Evolutionary conservation across 1,139 yeast species (phyloP).

Genomic region (Saccharomycopsis hybrid): DNA sequence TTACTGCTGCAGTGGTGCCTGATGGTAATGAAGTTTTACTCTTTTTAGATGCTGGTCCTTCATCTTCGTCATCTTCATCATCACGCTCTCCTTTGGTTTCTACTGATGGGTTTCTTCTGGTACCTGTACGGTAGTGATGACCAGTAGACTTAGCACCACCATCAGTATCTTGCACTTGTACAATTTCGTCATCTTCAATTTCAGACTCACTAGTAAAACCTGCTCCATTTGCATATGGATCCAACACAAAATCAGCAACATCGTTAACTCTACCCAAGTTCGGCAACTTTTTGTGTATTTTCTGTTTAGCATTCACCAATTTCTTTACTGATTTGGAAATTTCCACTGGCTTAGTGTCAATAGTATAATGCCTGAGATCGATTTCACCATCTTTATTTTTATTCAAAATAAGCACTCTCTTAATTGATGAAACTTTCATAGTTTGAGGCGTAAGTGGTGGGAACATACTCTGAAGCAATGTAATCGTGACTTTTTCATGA

Average conservation of each 20-base stretch:
- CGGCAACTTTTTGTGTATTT: constrained; percentile 64
- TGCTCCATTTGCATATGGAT: constrained; percentile 71
- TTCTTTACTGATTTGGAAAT: constrained; percentile 76
- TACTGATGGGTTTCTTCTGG: constrained; percentile 19
- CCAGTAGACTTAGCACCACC: too few species aligned
- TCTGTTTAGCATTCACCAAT: constrained; percentile 59
- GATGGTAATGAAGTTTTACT: constrained; percentile 12
- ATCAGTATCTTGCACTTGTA: constrained; percentile 57
- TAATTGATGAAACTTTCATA: constrained; percentile 67
- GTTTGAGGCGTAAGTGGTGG: constrained; percentile 85
- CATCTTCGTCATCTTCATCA: constrained; percentile 19
- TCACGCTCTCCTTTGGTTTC: constrained; percentile 23
- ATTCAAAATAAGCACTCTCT: constrained; percentile 78
- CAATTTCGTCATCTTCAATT: constrained; percentile 85
- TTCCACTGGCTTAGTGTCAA: constrained; percentile 82
- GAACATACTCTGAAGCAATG: constrained; percentile 91
- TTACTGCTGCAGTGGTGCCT: constrained; percentile 21
- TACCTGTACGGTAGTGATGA: too few species aligned
- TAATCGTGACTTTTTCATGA: constrained; percentile 76
- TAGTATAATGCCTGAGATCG: constrained; percentile 85
- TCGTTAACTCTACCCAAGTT: constrained; percentile 63
- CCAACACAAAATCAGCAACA: constrained; percentile 77
- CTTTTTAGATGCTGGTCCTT: not conserved
- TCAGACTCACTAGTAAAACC: constrained; percentile 89
- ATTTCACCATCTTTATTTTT: constrained; percentile 68